A percentile compares a stretch with the other conserved stretches of the same genome.
Evolutionary conservation across 805 yeast species (phyloP).

Genomic region (Wickerhamomyces bovis): DNA sequence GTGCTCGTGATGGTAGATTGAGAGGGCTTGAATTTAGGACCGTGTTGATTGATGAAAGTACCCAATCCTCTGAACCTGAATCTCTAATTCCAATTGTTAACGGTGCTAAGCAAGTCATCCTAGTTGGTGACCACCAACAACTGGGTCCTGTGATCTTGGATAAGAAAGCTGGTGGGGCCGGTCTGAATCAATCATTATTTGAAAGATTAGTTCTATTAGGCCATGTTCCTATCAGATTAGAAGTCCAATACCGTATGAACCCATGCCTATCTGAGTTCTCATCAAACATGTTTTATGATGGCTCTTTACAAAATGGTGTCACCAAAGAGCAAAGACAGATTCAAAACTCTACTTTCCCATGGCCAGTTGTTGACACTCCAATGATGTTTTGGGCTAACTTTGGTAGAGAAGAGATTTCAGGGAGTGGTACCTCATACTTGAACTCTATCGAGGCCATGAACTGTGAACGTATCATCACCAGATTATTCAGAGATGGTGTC

Average conservation of each 20-base stretch:
- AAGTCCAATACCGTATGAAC: constrained; percentile 94
- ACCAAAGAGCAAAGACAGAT: constrained; percentile 65
- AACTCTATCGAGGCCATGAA: constrained; percentile 88
- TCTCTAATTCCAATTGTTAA: constrained; percentile 81
- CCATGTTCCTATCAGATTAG: constrained; percentile 77
- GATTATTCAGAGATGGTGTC: constrained; percentile 71
- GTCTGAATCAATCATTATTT: constrained; percentile 78
- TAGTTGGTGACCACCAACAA: constrained; percentile 96
- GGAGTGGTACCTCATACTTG: constrained; percentile 73
- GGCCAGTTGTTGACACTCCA: constrained; percentile 83
- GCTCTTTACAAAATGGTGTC: constrained; percentile 87
- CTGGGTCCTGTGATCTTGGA: constrained; percentile 87
- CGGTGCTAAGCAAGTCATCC: constrained; percentile 82
- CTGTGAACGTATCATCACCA: constrained; percentile 71
- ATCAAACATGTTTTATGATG: constrained; percentile 89
- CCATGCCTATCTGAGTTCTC: constrained; percentile 85
- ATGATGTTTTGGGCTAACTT: constrained; percentile 94
- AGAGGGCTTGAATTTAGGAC: constrained; percentile 54
- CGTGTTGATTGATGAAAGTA: constrained; percentile 85
- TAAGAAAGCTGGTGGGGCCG: constrained; percentile 78
- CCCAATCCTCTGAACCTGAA: constrained; percentile 93
- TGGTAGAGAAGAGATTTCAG: constrained; percentile 84
- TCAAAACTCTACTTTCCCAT: constrained; percentile 62
- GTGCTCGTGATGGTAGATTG: constrained; percentile 77
- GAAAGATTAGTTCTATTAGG: constrained; percentile 81